Percentiles rank a stretch among this genome's conserved stretches.
Evolutionary conservation across 2,329 filamentous ascomycete genomes (phyloP).

Genomic region (Fusarium staphyleae): DNA sequence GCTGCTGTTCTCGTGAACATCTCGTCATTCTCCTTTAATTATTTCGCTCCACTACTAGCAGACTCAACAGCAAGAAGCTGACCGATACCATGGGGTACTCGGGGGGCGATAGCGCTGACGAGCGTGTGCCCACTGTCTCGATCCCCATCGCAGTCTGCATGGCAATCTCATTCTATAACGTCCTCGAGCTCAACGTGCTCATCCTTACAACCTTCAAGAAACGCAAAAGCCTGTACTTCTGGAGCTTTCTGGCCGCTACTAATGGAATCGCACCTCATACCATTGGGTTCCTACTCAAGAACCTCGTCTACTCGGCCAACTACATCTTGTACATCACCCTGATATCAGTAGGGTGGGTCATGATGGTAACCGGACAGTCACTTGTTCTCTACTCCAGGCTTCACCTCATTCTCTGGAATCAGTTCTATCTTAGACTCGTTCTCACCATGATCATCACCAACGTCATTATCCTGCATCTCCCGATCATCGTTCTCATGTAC

Average conservation of each 20-base stretch:
- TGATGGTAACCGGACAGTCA: constrained; percentile 67
- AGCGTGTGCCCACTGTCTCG: not conserved
- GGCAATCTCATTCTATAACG: constrained; percentile 48
- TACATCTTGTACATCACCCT: constrained; percentile 30
- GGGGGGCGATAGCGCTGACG: no score
- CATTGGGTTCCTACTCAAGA: constrained; percentile 56
- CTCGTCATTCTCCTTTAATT: no score
- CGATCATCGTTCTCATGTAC: constrained; percentile 59
- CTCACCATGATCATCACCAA: constrained; percentile 65
- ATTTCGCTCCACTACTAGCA: no score
- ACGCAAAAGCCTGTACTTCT: constrained; percentile 49
- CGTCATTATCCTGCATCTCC: constrained; percentile 57
- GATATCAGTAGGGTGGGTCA: constrained; percentile 43
- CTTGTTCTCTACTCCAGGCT: constrained; percentile 69
- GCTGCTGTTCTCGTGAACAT: no score
- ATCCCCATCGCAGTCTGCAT: constrained; percentile 44
- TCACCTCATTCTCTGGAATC: constrained; percentile 63
- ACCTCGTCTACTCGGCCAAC: constrained; percentile 23
- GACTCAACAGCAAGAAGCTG: no score
- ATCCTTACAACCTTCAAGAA: constrained; percentile 48
- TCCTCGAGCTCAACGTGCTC: constrained; percentile 47
- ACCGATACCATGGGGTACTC: no score
- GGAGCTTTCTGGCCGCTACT: constrained; percentile 48
- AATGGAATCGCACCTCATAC: constrained; percentile 48
- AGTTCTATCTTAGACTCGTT: constrained; percentile 55